Evolutionary conservation across 1,284 basidiomycete species (phyloP).

Genomic region (Nidula niveotomentosa): DNA sequence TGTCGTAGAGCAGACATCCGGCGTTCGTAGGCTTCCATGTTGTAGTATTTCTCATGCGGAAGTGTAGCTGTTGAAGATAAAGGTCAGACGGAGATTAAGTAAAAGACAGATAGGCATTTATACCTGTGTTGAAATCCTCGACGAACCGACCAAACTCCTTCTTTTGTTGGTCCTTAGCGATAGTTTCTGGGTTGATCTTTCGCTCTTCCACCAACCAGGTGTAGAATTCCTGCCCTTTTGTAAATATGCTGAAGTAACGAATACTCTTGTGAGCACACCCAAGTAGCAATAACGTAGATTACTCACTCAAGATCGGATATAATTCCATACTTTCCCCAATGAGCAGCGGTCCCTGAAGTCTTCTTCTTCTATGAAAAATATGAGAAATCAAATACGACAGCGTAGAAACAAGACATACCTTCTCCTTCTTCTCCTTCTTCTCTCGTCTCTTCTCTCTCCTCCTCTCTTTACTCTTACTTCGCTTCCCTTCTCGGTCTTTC

Average conservation of each 20-base stretch:
- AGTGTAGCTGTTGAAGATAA: conserved; percentile 61
- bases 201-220: conserved; percentile 91
- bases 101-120: not conserved
- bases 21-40: conserved; percentile 77
- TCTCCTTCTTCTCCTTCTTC: conserved; percentile 56
- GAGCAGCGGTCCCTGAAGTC: conserved; percentile 48
- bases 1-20: conserved; percentile 80
- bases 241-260: conserved; percentile 57
- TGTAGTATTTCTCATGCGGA: conserved; percentile 91
- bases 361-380: conserved; percentile 53
- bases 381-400: not conserved
- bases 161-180: conserved; percentile 80
- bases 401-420: conserved; percentile 19
- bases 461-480: conserved; percentile 41
- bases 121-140: conserved; percentile 90
- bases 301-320: conserved; percentile 83
- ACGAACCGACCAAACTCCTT: conserved; percentile 80
- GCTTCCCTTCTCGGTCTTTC: conserved; percentile 40
- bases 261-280: not conserved
- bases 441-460: conserved; percentile 68
- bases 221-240: conserved; percentile 80
- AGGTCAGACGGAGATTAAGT: conserved; percentile 3
- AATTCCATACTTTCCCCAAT: conserved; percentile 89
- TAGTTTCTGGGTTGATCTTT: conserved; percentile 83
- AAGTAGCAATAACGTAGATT: not conserved